A percentile compares a stretch with the other conserved stretches of the same genome.
These are phyloP conservation scores for Breviolum minutum DNA, from an alignment of 73 alveolate species.

Conservation along the genomic window DNA sequence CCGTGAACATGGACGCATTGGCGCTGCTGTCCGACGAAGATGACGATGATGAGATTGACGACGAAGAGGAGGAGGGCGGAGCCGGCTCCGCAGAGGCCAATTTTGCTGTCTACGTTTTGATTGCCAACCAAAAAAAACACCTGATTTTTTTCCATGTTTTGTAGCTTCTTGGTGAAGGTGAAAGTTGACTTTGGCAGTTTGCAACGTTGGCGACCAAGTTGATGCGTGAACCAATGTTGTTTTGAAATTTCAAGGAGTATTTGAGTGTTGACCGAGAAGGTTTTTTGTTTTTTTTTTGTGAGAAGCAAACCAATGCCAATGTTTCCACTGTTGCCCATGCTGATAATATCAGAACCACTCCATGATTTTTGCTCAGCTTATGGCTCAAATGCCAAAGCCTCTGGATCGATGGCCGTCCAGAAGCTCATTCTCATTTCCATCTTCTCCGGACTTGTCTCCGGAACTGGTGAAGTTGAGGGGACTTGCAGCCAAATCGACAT, in stretches of 20 bases:
- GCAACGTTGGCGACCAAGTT: neutral
- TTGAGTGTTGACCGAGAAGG: too few relatives aligned
- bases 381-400: too few relatives aligned
- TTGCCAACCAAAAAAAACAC: neutral
- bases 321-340: neutral
- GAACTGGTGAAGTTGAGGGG: too few relatives aligned
- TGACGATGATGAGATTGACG: conserved; percentile 33
- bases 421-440: too few relatives aligned
- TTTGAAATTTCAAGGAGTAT: too few relatives aligned
- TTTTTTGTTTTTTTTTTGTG: neutral
- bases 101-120: neutral
- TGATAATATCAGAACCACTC: too few relatives aligned
- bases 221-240: too few relatives aligned
- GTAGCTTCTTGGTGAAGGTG: neutral
- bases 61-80: conserved; percentile 11
- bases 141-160: too few relatives aligned
- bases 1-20: neutral
- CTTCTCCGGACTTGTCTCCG: too few relatives aligned
- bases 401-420: too few relatives aligned
- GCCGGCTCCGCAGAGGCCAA: neutral
- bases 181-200: conserved; percentile 52
- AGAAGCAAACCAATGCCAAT: neutral
- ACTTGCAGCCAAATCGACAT: too few relatives aligned
- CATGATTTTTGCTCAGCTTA: too few relatives aligned
- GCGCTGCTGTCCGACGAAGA: conserved; percentile 38